phyloP scores from a whole-genome alignment of 2,329 filamentous ascomycete genomes.

The Aspergillus sp. region DNA sequence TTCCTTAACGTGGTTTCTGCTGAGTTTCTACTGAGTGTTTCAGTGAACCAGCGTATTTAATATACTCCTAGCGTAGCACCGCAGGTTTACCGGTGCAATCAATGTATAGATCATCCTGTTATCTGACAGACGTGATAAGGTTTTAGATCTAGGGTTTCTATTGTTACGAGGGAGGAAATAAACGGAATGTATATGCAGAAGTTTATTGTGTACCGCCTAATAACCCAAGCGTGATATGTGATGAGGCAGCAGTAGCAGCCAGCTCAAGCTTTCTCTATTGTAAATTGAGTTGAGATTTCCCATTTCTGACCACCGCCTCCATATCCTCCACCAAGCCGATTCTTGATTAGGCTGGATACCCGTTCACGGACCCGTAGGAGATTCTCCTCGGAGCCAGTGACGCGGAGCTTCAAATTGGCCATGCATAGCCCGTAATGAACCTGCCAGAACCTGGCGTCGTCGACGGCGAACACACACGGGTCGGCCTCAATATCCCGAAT shows the following conservation, averaged over 20 bases:
- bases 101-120: too few species aligned
- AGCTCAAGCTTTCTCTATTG: conserved; percentile 48
- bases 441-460: conserved; percentile 97
- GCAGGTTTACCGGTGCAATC: too few species aligned
- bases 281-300: conserved; percentile 89
- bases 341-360: conserved; percentile 76
- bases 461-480: conserved; percentile 70
- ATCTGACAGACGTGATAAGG: too few species aligned
- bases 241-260: not conserved
- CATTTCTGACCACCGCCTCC: conserved; percentile 77
- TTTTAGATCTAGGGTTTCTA: too few species aligned
- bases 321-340: conserved; percentile 83
- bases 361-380: conserved; percentile 72
- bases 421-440: conserved; percentile 96
- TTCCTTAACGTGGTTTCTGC: too few species aligned
- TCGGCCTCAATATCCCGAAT: conserved; percentile 82
- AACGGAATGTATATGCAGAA: too few species aligned
- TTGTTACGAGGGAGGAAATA: too few species aligned
- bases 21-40: too few species aligned
- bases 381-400: conserved; percentile 69
- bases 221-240: not conserved
- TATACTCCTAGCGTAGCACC: too few species aligned
- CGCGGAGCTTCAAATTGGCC: conserved; percentile 83
- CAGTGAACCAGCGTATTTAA: too few species aligned
- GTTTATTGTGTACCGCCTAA: too few species aligned